A percentile compares a stretch with the other conserved stretches of the same genome.
These are phyloP conservation scores for Exutisphaerella laricina DNA, from an alignment of 2,329 filamentous ascomycete species.

Conservation along the genomic window DNA sequence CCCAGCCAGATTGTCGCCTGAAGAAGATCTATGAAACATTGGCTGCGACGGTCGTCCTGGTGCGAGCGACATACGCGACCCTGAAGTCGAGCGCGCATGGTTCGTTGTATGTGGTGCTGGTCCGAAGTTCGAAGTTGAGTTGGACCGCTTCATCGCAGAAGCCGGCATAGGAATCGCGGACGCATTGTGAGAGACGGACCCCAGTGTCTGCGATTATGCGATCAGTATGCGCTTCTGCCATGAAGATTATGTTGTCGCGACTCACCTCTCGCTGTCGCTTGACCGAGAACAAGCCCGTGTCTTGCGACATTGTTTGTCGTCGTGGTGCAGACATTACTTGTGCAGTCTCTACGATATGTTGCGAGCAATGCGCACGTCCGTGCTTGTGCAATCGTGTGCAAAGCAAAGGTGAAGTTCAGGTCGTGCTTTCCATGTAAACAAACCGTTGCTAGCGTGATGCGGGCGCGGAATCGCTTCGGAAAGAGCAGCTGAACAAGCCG, in stretches of 20 bases:
- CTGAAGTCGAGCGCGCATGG: constrained; percentile 77
- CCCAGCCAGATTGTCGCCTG: constrained; percentile 71
- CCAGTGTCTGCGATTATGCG: constrained; percentile 62
- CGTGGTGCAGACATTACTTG: constrained; percentile 6
- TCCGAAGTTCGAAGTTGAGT: constrained; percentile 64
- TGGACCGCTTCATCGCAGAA: constrained; percentile 90
- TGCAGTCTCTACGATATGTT: too few relatives aligned
- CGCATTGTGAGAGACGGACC: constrained; percentile 68
- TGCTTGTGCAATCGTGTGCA: background rate
- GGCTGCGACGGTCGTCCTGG: constrained; percentile 78
- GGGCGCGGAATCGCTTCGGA: background rate
- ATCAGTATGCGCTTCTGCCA: constrained; percentile 14
- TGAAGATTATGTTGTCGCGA: constrained; percentile 21
- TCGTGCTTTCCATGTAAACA: background rate
- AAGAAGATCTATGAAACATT: constrained; percentile 78
- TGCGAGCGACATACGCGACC: constrained; percentile 78
- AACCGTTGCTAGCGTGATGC: background rate
- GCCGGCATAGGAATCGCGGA: constrained; percentile 82
- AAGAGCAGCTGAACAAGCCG: constrained; percentile 7
- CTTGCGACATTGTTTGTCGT: constrained; percentile 65
- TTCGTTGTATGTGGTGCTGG: constrained; percentile 60
- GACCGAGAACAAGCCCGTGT: constrained; percentile 82
- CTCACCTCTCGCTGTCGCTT: constrained; percentile 84
- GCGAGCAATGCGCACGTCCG: too few relatives aligned
- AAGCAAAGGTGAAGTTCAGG: background rate